Conservation (phyloP, 2,329 filamentous ascomycete species). For the Cercospora beticola region DNA sequence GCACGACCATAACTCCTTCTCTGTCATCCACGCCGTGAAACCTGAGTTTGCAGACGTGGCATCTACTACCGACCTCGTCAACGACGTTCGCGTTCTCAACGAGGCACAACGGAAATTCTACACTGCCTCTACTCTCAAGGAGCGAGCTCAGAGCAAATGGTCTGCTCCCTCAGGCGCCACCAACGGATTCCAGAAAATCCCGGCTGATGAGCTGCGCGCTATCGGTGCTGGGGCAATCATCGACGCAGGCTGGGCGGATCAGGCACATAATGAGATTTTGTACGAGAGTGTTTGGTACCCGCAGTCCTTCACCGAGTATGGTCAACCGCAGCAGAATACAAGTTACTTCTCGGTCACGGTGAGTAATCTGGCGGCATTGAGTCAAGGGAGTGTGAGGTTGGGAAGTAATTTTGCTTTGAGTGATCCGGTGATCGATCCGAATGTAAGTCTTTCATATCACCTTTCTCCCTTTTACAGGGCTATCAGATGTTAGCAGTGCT, state of each 20-base stretch:
- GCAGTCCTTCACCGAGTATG: constrained; percentile 16
- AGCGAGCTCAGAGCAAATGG: constrained; percentile 21
- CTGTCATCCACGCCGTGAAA: constrained; percentile 30
- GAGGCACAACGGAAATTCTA: constrained; percentile 20
- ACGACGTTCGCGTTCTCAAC: constrained; percentile 16
- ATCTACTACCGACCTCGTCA: constrained; percentile 18
- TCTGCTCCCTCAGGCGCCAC: constrained; percentile 22
- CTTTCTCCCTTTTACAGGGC: neutral
- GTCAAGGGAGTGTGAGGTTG: constrained; percentile 12
- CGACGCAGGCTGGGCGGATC: constrained; percentile 10
- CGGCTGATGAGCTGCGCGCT: constrained; percentile 14
- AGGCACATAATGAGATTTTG: constrained; percentile 24
- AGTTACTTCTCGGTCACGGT: constrained; percentile 16
- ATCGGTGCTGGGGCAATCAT: constrained; percentile 20
- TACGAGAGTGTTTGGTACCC: constrained; percentile 23
- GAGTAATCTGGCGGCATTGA: constrained; percentile 13
- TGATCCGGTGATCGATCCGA: constrained; percentile 22
- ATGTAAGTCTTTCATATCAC: constrained; percentile 6
- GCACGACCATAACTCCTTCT: constrained; percentile 56
- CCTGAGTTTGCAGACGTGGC: constrained; percentile 22
- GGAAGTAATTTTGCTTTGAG: constrained; percentile 11
- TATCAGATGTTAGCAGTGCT: neutral
- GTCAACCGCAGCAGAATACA: constrained; percentile 8
- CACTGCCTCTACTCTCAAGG: constrained; percentile 5
- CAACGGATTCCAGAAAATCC: constrained; percentile 23